Base-by-base conservation (phyloP, 805 yeast species). In the Gaillardinia entomophila region DNA sequence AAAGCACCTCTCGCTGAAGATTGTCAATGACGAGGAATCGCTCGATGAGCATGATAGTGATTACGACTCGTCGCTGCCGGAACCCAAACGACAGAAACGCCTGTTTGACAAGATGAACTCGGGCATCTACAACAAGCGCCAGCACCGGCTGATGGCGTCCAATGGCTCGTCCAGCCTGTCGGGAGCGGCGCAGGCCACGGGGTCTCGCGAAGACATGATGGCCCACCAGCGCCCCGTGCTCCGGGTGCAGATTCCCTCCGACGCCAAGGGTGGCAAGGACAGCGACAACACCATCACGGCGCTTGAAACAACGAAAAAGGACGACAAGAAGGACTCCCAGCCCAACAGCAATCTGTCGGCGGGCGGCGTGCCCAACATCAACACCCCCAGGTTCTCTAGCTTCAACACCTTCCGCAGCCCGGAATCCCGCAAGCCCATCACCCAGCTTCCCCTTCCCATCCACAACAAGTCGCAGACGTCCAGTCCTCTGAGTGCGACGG, bases 161-260 rank as follows among this genome's bases (percentile, higher is more conserved):
- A 5, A 4, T n/a, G 4, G 12, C 14, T 15, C 27, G 10, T 19
- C 22, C 8, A 6, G 8, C 22, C 6, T 19, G 22, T n/a, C n/a
- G n/a, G n/a, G n/a, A n/a, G n/a, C n/a, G n/a, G n/a, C n/a, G n/a
- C n/a, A n/a, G n/a, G n/a, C n/a, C n/a, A n/a, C n/a, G n/a, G n/a
- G n/a, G n/a, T n/a, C n/a, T n/a, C 12, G 11, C 13, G 22, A 19
- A 6, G 22, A 19, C 22, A 10, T 19, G 22, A 6, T 10, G 6
- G 10, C 22, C 6, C 22, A 19, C 10, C 22, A 19, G 10, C 22
- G 87, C 37, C 87, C 87, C 1, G 68, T 79, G 1, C 55, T 80
- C 28, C 55, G 84, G 35, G 79, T 80, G 8, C 77, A 77, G 43
- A 80, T 80, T n/a, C 87, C 87, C 1, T 61, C 60, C 4, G 75